Evolutionary conservation across 2,329 filamentous ascomycete species (phyloP), one percentile per base, ranked within the genome.

Genomic region (Alternaria sp.): DNA sequence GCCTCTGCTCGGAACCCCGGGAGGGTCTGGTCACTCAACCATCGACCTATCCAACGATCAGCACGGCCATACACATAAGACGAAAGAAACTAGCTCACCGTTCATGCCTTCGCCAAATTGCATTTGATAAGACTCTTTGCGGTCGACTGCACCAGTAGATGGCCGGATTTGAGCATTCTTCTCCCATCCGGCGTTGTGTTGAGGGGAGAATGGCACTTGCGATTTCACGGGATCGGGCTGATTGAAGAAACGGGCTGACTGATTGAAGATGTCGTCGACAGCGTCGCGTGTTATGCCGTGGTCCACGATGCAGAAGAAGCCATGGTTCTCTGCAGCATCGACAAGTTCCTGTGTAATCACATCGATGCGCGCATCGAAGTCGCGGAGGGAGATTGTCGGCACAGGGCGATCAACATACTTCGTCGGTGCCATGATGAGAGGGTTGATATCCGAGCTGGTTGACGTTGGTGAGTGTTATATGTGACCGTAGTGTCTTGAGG

Each of bases 111-210:
- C 79, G n/a, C 87, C 86, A 65, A 87, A 89, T 70, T 90, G 87
- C 75, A 90, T 79, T 73, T 89, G 87, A 71, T 89, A 88, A 11
- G 84, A 87, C 74, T 90, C 88, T 69, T 89, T 90, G 54, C 82
- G 83, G 74, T 90, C 88, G 1, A 85, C 81, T 2, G 81, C 79
- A 11, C 88, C 87, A 0, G 88, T 90, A 4, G 85, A 88, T 1
- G 59, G 59, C 26, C 59, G 40, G 32, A 61, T 57, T 17, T 61
- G 59, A 9, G 59, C 59, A 64, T 82, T 84, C 74, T 86, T 86
- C 79, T 89, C 87, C 87, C 87, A 89, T 8, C 88, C 88, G 2
- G 85, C 84, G 66, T 90, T 89, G 62, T 83, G 59, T 50, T 72
- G 81, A 6, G 78, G 79, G 46, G 81, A 61, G 17, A 61, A 89